Base-by-base conservation (phyloP, 2,329 filamentous ascomycete genomes). In the Metarhizium album region DNA sequence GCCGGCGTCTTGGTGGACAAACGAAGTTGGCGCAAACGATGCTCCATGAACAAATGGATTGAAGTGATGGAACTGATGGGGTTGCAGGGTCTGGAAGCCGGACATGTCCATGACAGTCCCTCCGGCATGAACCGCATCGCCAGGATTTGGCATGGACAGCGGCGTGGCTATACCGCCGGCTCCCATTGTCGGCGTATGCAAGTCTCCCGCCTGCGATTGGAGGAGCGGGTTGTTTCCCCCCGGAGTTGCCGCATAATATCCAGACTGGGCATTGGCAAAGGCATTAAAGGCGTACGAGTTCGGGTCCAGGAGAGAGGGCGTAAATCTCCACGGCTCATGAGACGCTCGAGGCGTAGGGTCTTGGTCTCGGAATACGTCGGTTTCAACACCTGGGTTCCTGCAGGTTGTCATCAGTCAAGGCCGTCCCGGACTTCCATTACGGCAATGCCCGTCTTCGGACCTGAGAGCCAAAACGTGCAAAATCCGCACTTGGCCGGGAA, bases 241-340 rank as follows among this genome's bases (percentile, higher is more conserved):
- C 2, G 89, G 86, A 1, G 88, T 94, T 2, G 90, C 87, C 7
- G 89, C 90, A 68, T 95, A 96, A 68, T 93, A 93, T 14, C 84
- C 87, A 16, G 86, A 80, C 45, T 85, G 80, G 56, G 90, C 86
- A 67, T 87, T 88, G 56, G 85, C 82, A 62, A 95, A 91, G 51
- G 78, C 76, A 53, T 82, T 77, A 68, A 95, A 96, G 23, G 82
- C 80, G 65, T 88, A 88, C 29, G 87, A 86, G 65, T 85, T 89
- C 18, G 89, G 83, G 63, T 97, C 91, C 63, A 97, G 78, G 52
- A 95, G 74, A 22, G 90, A 93, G 3, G 90, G 89, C 2, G 90
- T 95, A 62, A 95, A 90, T 57, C 86, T 80, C 83, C 90, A 93
- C 59, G 79, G 82, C 59, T 96, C 90, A 61, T 86, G 83, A 42